Base-by-base conservation (phyloP, 768 basidiomycete genomes). In the Astraeus odoratus region DNA sequence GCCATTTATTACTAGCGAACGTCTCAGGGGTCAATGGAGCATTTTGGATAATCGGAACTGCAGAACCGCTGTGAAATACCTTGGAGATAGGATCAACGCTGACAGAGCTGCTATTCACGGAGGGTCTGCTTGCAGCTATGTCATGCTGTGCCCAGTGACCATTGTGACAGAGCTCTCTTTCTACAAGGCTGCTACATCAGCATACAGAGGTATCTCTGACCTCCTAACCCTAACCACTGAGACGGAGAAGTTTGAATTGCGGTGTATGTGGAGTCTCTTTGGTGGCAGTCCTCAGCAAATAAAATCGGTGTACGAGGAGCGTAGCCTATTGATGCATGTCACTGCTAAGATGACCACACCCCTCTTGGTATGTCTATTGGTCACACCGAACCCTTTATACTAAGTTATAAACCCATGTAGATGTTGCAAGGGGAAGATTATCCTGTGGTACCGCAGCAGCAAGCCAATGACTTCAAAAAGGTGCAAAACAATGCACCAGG, bases 61-160 rank as follows among this genome's bases (percentile, higher is more conserved):
- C 48, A 75, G 42, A 23, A 43, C 43, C 15, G 75, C 81, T 10
- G 75, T 76, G 2, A 61, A 66, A 51, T 19, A 20, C 20, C 10
- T 39, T 6, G 38, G 8, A 15, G 23, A 15, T 12, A 20, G 20
- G 44, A 30, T 45, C 1, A 37, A 45, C 15, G 13, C 25, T 19
- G 15, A 9, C 16, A 25, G 36, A 8, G 27, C 20, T 18, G 36
- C 36, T n/a, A 27, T 38, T n/a, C 36, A 37, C 6, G 44, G 87
- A 0, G 71, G 75, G 0, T 85, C 83, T 7, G 75, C 84, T 3
- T 86, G 86, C 10, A 86, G 86, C 0, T 86, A 71, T 56, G 84
- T 83, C 1, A 72, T 72, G 1, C 76, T 91, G 15, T 61, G 64
- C 1, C 69, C 68, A 48, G 40, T 61, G 26, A 69, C 71, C 8